Base-by-base conservation (phyloP, 2,329 filamentous ascomycete species). In the Waltergamsia citrina region DNA sequence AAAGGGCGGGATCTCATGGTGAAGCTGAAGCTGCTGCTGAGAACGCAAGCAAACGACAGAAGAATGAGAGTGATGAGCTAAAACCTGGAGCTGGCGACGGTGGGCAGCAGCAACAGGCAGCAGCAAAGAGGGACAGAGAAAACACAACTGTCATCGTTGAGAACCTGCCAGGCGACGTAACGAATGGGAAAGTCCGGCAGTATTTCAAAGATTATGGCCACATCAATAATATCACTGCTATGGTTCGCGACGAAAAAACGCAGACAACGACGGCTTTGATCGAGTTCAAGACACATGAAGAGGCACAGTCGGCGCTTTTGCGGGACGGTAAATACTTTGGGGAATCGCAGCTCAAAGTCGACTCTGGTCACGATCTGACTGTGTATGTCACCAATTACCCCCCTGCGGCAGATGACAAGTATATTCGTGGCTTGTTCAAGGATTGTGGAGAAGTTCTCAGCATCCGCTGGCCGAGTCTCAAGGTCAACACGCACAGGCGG, bases 311-410 rank as follows among this genome's bases (percentile, higher is more conserved):
- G 16, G 90, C 92, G 5, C 67, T 88, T 42, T 80, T 87, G 11
- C 78, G 85, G 41, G 79, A 94, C 49, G 78, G 79, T 34, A 94
- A 93, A 53, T 77, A 75, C 36, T 78, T 94, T 45, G 77, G 80
- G 34, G 78, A 82, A 17, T 71, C 74, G 23, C 73, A 78, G 41
- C 81, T 98, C 32, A 68, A 70, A 23, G 85, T 98, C 16, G 69
- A 74, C 36, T 67, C 85, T 29, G 88, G 83, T 21, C 76, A 80
- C 24, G 79, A 81, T 34, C 75, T 87, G 37, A 96, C 87, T 1
- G 62, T 98, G 5, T 98, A 83, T 51, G 77, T 96, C 22, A 81
- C 88, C 28, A 98, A 98, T 52, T 98, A 88, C 50, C 86, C 88
- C 3, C 75, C 83, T 2, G 67, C 72, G 15, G 81, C 81, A 8